Percentiles rank a stretch among this genome's conserved stretches.
These are phyloP conservation scores for Colletotrichum spinosum DNA, from an alignment of 2,329 filamentous ascomycete genomes.

Conservation along the genomic window DNA sequence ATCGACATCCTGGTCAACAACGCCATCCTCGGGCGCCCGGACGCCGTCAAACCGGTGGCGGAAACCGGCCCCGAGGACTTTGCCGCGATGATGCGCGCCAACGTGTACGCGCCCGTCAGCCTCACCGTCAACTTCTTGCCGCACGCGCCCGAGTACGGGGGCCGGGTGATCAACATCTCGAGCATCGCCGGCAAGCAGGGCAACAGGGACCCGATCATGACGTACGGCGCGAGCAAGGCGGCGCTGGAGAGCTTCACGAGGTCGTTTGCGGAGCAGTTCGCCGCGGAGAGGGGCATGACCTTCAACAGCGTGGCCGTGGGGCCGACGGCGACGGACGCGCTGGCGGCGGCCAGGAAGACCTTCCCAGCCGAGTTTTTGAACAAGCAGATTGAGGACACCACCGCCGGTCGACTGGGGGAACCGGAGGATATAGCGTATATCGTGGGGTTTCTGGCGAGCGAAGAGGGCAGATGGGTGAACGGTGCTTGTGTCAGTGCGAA, in stretches of 20 bases:
- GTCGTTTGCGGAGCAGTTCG: slow-evolving; percentile 46
- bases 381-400: not conserved
- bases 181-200: slow-evolving; percentile 39
- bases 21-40: not conserved
- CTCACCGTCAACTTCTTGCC: slow-evolving; percentile 45
- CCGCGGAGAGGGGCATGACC: slow-evolving; percentile 41
- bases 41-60: not conserved
- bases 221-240: slow-evolving; percentile 49
- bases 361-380: not conserved
- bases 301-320: slow-evolving; percentile 48
- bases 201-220: slow-evolving; percentile 21
- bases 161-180: slow-evolving; percentile 49
- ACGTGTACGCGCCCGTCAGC: slow-evolving; percentile 40
- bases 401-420: slow-evolving; percentile 7
- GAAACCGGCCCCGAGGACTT: slow-evolving; percentile 15
- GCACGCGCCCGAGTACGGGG: slow-evolving; percentile 42
- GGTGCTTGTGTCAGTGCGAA: slow-evolving; percentile 22
- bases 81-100: slow-evolving; percentile 18
- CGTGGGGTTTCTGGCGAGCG: slow-evolving; percentile 28
- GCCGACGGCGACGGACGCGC: slow-evolving; percentile 39
- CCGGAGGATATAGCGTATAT: slow-evolving; percentile 25
- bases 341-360: not conserved
- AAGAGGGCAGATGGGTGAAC: slow-evolving; percentile 28
- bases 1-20: slow-evolving; percentile 32
- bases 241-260: slow-evolving; percentile 45